These are phyloP conservation scores for Fagopyrum tataricum DNA, from an alignment of 148 eudicot genomes.

Conservation along the genomic window DNA sequence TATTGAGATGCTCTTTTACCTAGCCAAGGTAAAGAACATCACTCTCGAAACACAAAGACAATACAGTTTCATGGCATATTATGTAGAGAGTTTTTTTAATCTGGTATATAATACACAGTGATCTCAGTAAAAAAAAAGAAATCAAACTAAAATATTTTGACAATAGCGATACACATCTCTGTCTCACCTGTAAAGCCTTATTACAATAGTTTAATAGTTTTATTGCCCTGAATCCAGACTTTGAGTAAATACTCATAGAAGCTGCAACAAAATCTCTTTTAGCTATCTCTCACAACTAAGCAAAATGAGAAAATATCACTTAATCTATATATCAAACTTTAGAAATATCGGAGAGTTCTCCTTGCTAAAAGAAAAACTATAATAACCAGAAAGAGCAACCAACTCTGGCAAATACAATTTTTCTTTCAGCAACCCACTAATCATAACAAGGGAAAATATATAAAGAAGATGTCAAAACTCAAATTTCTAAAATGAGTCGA, in stretches of 20 bases:
- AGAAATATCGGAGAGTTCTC: neutral
- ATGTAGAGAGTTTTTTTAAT: neutral
- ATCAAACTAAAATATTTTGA: neutral
- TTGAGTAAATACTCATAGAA: slow-evolving; percentile 96
- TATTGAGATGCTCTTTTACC: neutral
- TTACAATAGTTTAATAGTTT: slow-evolving; percentile 64
- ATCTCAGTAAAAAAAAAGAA: neutral
- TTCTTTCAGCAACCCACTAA: too few species aligned
- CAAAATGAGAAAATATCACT: neutral
- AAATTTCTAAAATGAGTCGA: too few species aligned
- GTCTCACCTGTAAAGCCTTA: slow-evolving; percentile 82
- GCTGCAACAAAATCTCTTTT: slow-evolving; percentile 43
- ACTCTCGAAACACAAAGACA: neutral
- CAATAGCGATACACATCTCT: neutral
- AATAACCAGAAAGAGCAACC: too few species aligned
- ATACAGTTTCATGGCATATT: neutral
- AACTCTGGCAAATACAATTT: too few species aligned
- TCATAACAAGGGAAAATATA: too few species aligned
- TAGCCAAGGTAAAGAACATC: neutral
- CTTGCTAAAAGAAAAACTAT: too few species aligned
- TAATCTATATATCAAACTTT: neutral
- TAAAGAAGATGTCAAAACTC: too few species aligned
- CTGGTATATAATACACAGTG: neutral
- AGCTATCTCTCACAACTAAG: slow-evolving; percentile 4
- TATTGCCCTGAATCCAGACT: slow-evolving; percentile 99